Evolutionary conservation across 768 basidiomycete genomes (phyloP).

Genomic region (Termitomyces sp.): DNA sequence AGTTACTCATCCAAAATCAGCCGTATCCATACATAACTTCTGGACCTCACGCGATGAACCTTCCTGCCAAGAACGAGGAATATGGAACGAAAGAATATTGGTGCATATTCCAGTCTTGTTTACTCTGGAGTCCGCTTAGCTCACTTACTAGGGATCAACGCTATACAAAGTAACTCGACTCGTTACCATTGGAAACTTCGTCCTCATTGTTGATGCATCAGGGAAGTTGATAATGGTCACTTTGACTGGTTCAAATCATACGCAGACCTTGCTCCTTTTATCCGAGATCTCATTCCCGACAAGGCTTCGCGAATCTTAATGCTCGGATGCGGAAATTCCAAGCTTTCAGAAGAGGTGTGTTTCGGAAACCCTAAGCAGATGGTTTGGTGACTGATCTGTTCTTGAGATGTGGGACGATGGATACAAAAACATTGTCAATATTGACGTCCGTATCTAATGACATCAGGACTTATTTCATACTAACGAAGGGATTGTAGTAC

Average conservation of each 20-base stretch:
- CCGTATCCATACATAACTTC: not conserved
- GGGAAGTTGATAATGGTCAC: constrained; percentile 51
- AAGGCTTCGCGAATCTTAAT: constrained; percentile 62
- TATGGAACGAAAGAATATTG: constrained; percentile 69
- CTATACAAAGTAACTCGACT: constrained; percentile 52
- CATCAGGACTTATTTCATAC: not conserved
- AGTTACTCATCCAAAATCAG: not conserved
- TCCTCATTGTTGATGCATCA: constrained; percentile 20
- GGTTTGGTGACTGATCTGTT: not conserved
- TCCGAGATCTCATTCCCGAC: constrained; percentile 59
- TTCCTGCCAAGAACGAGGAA: constrained; percentile 63
- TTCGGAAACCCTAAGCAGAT: not conserved
- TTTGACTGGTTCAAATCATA: constrained; percentile 92
- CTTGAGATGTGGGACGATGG: constrained; percentile 83
- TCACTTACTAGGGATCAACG: constrained; percentile 55
- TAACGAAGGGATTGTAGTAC: constrained; percentile 41
- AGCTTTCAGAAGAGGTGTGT: constrained; percentile 68
- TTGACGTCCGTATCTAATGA: constrained; percentile 48
- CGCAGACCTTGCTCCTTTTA: constrained; percentile 55
- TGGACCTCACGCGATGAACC: constrained; percentile 8
- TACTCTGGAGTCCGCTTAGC: not conserved
- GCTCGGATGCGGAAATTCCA: constrained; percentile 85
- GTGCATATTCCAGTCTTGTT: constrained; percentile 27
- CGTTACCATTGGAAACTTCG: not conserved
- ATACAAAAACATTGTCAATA: constrained; percentile 74